phyloP scores from a whole-genome alignment of 805 yeast species.

The Wickerhamomyces mucosus region DNA sequence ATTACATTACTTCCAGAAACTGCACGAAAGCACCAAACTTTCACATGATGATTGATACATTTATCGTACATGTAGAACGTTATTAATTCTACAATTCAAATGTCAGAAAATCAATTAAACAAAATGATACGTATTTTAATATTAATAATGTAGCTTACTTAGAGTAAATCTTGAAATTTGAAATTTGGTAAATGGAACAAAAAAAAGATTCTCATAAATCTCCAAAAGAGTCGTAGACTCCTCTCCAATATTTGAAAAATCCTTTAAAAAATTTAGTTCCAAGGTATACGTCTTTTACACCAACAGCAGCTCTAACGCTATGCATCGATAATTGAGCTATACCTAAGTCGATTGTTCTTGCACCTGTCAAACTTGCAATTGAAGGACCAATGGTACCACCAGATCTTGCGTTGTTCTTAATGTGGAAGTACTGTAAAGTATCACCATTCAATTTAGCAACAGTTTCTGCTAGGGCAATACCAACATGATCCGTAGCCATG shows the following conservation, averaged over 20 bases:
- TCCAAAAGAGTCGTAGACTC: constrained; percentile 41
- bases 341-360: constrained; percentile 72
- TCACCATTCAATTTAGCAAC: constrained; percentile 59
- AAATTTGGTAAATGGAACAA: too few species aligned
- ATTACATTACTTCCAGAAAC: too few species aligned
- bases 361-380: constrained; percentile 54
- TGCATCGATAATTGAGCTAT: constrained; percentile 84
- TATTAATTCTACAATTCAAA: too few species aligned
- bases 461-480: constrained; percentile 60
- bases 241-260: constrained; percentile 61
- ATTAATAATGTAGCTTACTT: too few species aligned
- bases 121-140: too few species aligned
- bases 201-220: too few species aligned
- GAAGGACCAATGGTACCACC: constrained; percentile 88
- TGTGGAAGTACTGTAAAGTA: constrained; percentile 71
- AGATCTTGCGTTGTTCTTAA: constrained; percentile 74
- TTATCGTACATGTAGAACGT: too few species aligned
- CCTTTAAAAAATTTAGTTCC: constrained; percentile 66
- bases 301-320: constrained; percentile 73
- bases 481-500: constrained; percentile 75
- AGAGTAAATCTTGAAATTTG: too few species aligned
- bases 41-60: too few species aligned
- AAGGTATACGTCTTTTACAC: constrained; percentile 67
- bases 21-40: too few species aligned
- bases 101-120: too few species aligned